A percentile compares a stretch with the other conserved stretches of the same genome.
Evolutionary conservation across 2,329 filamentous ascomycete genomes (phyloP).

Genomic region (Neobulgaria alba): DNA sequence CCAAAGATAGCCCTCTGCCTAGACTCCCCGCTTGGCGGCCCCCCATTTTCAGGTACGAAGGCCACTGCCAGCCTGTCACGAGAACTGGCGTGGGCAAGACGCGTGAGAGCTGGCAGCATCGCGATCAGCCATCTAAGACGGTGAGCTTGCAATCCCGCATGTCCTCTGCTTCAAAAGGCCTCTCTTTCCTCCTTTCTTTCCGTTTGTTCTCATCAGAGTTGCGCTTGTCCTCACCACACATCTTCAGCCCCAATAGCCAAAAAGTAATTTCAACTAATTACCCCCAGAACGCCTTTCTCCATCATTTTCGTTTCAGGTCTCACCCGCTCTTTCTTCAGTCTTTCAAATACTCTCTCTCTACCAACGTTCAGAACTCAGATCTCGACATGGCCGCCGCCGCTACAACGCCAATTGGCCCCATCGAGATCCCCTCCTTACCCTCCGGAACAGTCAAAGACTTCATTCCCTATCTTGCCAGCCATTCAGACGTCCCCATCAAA

Average conservation of each 20-base stretch:
- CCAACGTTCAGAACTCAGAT: not conserved
- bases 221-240: not conserved
- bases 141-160: not conserved
- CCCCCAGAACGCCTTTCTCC: no score
- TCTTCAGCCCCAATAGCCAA: not conserved
- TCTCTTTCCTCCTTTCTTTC: not conserved
- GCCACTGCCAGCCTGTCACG: no score
- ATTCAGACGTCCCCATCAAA: slow-evolving; percentile 43
- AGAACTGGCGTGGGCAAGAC: not conserved
- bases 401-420: slow-evolving; percentile 3
- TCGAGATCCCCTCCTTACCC: slow-evolving; percentile 22
- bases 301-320: not conserved
- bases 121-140: not conserved
- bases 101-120: not conserved
- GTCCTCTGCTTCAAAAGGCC: not conserved
- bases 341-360: not conserved
- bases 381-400: slow-evolving; percentile 5
- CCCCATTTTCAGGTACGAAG: no score
- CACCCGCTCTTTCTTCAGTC: not conserved
- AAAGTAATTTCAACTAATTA: not conserved
- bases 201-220: not conserved
- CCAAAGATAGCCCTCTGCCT: no score
- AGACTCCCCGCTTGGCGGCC: no score
- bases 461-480: slow-evolving; percentile 42
- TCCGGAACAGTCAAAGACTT: slow-evolving; percentile 23